Percentiles rank a stretch among this genome's conserved stretches.
Evolutionary conservation across 2,329 filamentous ascomycete species (phyloP).

Genomic region (Ceratocystiopsis brevicomis): DNA sequence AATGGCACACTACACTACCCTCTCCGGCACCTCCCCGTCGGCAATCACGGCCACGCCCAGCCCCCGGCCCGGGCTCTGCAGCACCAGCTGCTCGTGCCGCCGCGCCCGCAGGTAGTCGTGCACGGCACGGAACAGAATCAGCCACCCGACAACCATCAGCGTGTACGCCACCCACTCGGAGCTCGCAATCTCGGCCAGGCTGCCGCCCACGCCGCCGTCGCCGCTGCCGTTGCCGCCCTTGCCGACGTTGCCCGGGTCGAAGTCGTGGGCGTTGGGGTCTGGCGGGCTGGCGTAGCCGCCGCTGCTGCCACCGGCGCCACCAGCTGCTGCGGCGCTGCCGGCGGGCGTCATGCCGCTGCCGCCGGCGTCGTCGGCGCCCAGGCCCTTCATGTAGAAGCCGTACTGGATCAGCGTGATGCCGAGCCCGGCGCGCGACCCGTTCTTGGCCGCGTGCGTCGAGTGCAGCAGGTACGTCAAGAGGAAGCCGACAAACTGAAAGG

Average conservation of each 20-base stretch:
- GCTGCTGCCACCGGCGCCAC: constrained; percentile 21
- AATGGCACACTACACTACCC: constrained; percentile 60
- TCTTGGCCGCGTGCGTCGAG: constrained; percentile 95
- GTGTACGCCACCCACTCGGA: constrained; percentile 82
- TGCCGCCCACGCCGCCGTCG: constrained; percentile 21
- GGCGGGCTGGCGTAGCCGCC: constrained; percentile 44
- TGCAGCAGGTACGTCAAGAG: constrained; percentile 94
- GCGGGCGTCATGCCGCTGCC: constrained; percentile 20
- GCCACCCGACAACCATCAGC: constrained; percentile 96
- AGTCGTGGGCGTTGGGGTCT: constrained; percentile 80
- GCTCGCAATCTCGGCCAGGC: constrained; percentile 41
- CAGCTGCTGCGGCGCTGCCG: constrained; percentile 16
- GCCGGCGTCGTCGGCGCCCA: constrained; percentile 16
- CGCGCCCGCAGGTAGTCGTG: constrained; percentile 77
- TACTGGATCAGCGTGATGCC: constrained; percentile 93
- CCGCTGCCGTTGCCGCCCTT: constrained; percentile 17
- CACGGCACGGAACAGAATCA: constrained; percentile 84
- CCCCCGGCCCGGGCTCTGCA: constrained; percentile 82
- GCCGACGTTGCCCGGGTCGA: constrained; percentile 53
- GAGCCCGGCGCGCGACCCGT: constrained; percentile 83
- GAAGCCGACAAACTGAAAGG: constrained; percentile 93
- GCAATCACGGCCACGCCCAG: constrained; percentile 73
- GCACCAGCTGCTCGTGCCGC: constrained; percentile 77
- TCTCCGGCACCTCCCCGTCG: constrained; percentile 62
- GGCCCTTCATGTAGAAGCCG: constrained; percentile 81